Conservation (phyloP, 352 stramenopile genomes). For the Blastocystis sp. region DNA sequence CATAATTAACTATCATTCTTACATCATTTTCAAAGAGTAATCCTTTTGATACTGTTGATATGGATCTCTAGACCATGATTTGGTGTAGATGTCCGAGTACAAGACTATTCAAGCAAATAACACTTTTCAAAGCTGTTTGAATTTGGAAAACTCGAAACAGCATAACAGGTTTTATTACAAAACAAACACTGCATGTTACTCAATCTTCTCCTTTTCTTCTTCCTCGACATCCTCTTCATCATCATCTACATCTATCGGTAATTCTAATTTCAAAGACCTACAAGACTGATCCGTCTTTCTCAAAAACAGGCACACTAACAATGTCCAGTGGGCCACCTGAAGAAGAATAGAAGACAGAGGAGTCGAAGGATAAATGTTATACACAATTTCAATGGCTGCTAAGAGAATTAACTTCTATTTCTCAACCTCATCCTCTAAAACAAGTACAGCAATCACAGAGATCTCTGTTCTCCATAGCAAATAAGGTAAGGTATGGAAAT, state of each 20-base stretch:
- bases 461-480: constrained; percentile 82
- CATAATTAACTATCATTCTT: background rate
- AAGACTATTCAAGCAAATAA: background rate
- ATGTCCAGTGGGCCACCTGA: constrained; percentile 79
- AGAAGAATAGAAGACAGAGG: constrained; percentile 79
- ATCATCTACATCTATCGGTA: background rate
- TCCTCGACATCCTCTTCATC: background rate
- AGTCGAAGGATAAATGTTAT: constrained; percentile 90
- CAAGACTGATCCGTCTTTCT: constrained; percentile 54
- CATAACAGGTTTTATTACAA: background rate
- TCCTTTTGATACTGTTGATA: constrained; percentile 17
- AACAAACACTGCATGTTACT: background rate
- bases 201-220: constrained; percentile 27
- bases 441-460: constrained; percentile 67
- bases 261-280: background rate
- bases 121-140: background rate
- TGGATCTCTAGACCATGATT: background rate
- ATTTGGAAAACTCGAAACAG: background rate
- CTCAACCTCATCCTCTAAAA: background rate
- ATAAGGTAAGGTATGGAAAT: constrained; percentile 87
- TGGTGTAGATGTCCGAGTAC: background rate
- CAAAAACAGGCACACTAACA: constrained; percentile 68
- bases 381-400: constrained; percentile 78
- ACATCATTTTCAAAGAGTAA: background rate
- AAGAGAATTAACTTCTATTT: constrained; percentile 65